phyloP scores from a whole-genome alignment of 139 green algal genomes.

The Asterochloris sp. region DNA sequence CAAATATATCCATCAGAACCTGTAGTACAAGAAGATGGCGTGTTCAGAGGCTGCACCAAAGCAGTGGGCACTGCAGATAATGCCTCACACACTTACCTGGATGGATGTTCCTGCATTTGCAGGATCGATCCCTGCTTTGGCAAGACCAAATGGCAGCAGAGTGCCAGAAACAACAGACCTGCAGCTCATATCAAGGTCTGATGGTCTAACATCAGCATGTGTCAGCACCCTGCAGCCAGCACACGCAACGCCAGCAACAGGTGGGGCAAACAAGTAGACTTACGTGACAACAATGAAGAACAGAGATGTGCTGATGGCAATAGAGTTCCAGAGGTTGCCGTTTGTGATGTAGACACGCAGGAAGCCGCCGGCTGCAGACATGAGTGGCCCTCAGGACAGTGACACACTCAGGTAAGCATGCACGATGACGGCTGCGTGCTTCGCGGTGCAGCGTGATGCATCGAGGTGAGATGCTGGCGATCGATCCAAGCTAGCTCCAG shows the following conservation, averaged over 20 bases:
- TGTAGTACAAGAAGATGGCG: constrained; percentile 27
- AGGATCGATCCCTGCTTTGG: constrained; percentile 62
- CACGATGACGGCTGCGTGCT: too few species aligned
- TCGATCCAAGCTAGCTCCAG: too few species aligned
- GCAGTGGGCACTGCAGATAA: background rate
- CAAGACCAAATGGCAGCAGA: constrained; percentile 79
- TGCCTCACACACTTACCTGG: constrained; percentile 22
- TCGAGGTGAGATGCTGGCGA: too few species aligned
- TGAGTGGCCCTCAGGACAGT: background rate
- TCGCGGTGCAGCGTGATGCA: too few species aligned
- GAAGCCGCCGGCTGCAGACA: constrained; percentile 58
- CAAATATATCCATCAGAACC: constrained; percentile 85
- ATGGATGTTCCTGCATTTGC: constrained; percentile 86
- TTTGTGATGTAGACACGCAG: constrained; percentile 77
- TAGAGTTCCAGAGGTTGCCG: constrained; percentile 52
- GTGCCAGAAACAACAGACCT: constrained; percentile 64
- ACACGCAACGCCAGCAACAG: too few species aligned
- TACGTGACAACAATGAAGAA: constrained; percentile 80
- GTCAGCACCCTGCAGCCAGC: too few species aligned
- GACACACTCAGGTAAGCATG: background rate
- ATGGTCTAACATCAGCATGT: too few species aligned
- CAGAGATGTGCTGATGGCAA: constrained; percentile 75
- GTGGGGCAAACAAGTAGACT: too few species aligned
- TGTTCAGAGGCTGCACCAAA: background rate
- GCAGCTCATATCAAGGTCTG: too few species aligned